phyloP scores from a whole-genome alignment of 768 basidiomycete species.

The Ramaria sp. region DNA sequence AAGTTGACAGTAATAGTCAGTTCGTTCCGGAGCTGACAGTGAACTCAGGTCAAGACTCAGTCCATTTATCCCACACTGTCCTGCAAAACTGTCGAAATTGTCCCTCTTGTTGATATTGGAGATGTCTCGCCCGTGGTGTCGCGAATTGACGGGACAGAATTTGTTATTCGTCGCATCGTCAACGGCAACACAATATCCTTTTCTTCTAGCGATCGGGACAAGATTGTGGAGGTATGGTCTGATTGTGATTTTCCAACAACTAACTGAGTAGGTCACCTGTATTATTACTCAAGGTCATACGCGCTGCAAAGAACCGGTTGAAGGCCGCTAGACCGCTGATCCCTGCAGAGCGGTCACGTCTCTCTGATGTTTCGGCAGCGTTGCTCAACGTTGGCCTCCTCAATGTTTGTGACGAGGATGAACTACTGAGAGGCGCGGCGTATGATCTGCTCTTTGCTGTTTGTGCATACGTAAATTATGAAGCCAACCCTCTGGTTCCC shows the following conservation, averaged over 20 bases:
- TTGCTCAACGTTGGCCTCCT: constrained; percentile 81
- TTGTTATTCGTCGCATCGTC: constrained; percentile 65
- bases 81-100: constrained; percentile 75
- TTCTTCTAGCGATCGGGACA: constrained; percentile 57
- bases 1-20: constrained; percentile 16
- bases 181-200: constrained; percentile 70
- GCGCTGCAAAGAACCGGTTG: constrained; percentile 63
- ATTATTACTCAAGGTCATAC: constrained; percentile 41
- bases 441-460: constrained; percentile 73
- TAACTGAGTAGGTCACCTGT: too few relatives aligned
- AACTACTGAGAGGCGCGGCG: constrained; percentile 67
- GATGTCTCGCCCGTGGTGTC: constrained; percentile 78
- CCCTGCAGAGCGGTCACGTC: constrained; percentile 55
- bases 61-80: constrained; percentile 56
- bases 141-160: constrained; percentile 63
- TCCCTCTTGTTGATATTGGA: constrained; percentile 70
- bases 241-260: constrained; percentile 3
- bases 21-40: neutral
- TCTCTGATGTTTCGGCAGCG: constrained; percentile 78
- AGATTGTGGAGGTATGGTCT: constrained; percentile 55
- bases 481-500: constrained; percentile 59
- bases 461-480: constrained; percentile 67
- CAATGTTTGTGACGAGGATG: constrained; percentile 63
- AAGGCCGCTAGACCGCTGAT: constrained; percentile 34
- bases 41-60: constrained; percentile 53